These are phyloP conservation scores for Metschnikowia dekortorum DNA, from an alignment of 805 yeast genomes.

Conservation along the genomic window DNA sequence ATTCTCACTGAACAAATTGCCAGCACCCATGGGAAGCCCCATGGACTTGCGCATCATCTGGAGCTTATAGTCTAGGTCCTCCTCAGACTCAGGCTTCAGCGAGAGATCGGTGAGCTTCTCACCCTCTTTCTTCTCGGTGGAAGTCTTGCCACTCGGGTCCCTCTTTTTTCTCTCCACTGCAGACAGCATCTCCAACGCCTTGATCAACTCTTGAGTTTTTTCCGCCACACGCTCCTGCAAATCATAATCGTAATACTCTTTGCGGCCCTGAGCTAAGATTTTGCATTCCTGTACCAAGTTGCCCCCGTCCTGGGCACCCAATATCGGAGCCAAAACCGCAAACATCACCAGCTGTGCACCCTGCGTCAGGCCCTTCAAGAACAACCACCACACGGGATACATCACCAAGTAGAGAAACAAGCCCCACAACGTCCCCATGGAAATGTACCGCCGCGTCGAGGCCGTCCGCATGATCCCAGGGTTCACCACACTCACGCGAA, in stretches of 20 bases:
- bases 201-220: conserved; percentile 55
- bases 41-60: conserved; percentile 22
- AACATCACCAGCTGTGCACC: conserved; percentile 78
- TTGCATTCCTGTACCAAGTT: conserved; percentile 71
- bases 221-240: conserved; percentile 60
- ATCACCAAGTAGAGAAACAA: conserved; percentile 56
- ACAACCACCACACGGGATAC: conserved; percentile 80
- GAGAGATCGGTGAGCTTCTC: conserved; percentile 22
- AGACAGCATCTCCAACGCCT: conserved; percentile 59
- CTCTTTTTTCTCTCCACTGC: conserved; percentile 59
- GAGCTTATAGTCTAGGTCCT: conserved; percentile 35
- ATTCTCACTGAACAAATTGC: conserved; percentile 5
- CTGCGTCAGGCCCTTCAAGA: conserved; percentile 67
- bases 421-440: conserved; percentile 69
- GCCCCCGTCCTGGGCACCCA: conserved; percentile 60
- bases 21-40: conserved; percentile 18
- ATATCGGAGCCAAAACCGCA: conserved; percentile 68
- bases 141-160: conserved; percentile 19
- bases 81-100: conserved; percentile 32
- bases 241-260: conserved; percentile 59
- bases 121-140: conserved; percentile 10
- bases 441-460: conserved; percentile 69
- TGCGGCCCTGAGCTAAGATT: conserved; percentile 48
- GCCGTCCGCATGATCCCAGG: conserved; percentile 93
- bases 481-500: conserved; percentile 70